Evolutionary conservation across 2,329 filamentous ascomycete genomes (phyloP), one percentile per base, ranked within the genome.

Genomic region (Exophiala calicioides): DNA sequence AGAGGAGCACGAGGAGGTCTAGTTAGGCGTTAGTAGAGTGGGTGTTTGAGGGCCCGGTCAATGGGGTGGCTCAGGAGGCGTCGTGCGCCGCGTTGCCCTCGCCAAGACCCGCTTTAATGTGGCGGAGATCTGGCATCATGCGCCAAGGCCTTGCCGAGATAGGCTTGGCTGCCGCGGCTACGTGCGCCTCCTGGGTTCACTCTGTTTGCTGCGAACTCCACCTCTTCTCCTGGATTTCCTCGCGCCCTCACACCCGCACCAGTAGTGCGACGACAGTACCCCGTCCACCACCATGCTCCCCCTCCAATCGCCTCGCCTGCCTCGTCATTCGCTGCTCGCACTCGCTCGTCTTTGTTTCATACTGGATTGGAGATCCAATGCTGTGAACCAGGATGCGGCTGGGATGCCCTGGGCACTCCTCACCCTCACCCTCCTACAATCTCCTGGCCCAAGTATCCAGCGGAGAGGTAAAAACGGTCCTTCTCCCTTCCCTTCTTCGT

Each of bases 381-480:
- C 31, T n/a, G 18, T 13, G 10, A 21, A 34, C 34, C 16, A 20
- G 38, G 42, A 21, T 24, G 24, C 16, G 40, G 31, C 35, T 42
- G 39, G 47, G 44, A 40, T 43, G 31, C 20, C 36, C 37, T 36
- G 42, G n/a, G n/a, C n/a, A n/a, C n/a, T n/a, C 21, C 37, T 19
- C 21, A 31, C 8, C 18, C 20, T 6, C 43, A 41, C 31, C 36
- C 20, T 49, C 52, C 47, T 52, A 55, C 48, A 55, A 55, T 55
- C 44, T 55, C 47, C 47, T 44, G 12, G 41, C 42, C 33, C 31
- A 30, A 33, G 29, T 18, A 26, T 12, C 38, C 36, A 52, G n/a
- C n/a, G n/a, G n/a, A n/a, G n/a, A n/a, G n/a, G n/a, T n/a, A n/a
- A n/a, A n/a, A n/a, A n/a, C n/a, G n/a, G n/a, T 18, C 23, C 29